Evolutionary conservation across 306 rosid species (phyloP), one percentile per base, ranked within the genome.

Genomic region (Vigna hirtella): DNA sequence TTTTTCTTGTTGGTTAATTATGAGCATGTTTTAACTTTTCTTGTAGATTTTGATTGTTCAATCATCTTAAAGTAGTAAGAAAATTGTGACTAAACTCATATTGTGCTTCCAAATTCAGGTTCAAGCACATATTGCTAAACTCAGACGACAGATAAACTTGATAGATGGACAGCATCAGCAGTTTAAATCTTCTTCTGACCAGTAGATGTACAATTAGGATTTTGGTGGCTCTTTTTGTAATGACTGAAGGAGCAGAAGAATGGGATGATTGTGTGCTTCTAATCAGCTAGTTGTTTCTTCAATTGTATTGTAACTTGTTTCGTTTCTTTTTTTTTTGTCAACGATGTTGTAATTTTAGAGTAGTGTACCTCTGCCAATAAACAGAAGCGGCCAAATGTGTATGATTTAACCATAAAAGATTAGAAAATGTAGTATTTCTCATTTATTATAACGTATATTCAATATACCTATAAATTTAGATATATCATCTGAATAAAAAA

Each of bases 61-160:
- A 6, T 53, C 49, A 45, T 45, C 47, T 17, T 22, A 52, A 75
- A 49, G 67, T 42, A 66, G 66, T 13, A 17, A 66, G 30, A 36
- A 70, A 73, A 57, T 7, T 43, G 6, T 42, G 81, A 85, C 43
- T 45, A 45, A 45, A 9, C 50, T 63, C n/a, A 28, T 26, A 26
- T 81, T 24, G 17, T 75, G 40, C 75, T 66, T 40, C 58, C 47
- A 56, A 67, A 70, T 66, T 52, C 51, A 89, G 94, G 91, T 91
- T 65, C 97, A 91, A 89, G 86, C 91, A 82, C 91, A 86, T 78
- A 85, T 86, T 70, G 91, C 91, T 43, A 88, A 89, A 85, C 90
- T 88, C 86, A 78, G 82, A 70, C 82, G 89, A 78, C 90, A 85
- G 80, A 86, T 91, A 66, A 83, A 47, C 79, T 22, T 85, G 77